phyloP scores from a whole-genome alignment of 257 asterid genomes.

The Fraxinus excelsior region DNA sequence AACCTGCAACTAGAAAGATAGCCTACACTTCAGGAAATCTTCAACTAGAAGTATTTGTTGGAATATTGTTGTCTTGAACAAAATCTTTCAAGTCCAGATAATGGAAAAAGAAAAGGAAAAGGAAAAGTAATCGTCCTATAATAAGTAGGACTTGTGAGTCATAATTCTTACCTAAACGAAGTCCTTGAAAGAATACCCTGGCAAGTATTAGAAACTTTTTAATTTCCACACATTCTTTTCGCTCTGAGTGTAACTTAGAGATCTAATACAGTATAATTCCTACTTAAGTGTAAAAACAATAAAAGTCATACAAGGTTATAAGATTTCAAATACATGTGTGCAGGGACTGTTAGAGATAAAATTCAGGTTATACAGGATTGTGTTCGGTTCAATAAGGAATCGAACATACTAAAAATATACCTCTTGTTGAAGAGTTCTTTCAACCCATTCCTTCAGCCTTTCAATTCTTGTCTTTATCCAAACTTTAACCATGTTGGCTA shows the following conservation, averaged over 20 bases:
- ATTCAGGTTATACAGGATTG: background rate
- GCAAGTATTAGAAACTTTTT: background rate
- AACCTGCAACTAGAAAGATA: too few species aligned
- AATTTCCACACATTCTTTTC: background rate
- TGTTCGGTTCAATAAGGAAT: background rate
- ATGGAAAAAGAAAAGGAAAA: too few species aligned
- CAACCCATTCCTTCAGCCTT: conserved; percentile 84
- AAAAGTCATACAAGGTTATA: background rate
- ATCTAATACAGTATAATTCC: background rate
- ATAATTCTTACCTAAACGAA: background rate
- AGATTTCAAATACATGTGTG: background rate
- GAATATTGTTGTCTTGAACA: background rate
- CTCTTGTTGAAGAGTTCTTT: conserved; percentile 97
- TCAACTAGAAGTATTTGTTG: background rate
- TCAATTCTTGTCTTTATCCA: conserved; percentile 95
- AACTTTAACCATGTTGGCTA: conserved; percentile 78
- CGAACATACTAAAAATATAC: conserved; percentile 36
- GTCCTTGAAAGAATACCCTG: background rate
- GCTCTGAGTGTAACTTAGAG: background rate
- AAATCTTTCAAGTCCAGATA: background rate
- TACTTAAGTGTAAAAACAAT: background rate
- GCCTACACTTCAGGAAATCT: background rate
- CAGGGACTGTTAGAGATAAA: background rate
- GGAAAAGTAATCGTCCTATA: background rate
- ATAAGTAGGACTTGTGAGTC: background rate